These are phyloP conservation scores for Syzygium aromaticum DNA, from an alignment of 345 rosid species.

Conservation along the genomic window DNA sequence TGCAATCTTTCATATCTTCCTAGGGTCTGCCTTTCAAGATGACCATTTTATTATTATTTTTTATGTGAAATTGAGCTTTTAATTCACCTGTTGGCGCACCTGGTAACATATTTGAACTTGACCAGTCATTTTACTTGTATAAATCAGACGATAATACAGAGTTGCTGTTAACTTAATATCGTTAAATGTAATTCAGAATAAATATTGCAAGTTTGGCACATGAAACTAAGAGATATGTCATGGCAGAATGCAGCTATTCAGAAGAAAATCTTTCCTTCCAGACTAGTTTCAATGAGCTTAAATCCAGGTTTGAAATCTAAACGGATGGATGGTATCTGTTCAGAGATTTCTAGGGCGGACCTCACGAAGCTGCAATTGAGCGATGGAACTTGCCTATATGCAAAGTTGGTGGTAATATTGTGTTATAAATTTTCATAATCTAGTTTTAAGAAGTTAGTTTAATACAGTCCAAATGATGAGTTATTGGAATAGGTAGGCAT, in stretches of 20 bases:
- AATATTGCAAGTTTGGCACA: not conserved
- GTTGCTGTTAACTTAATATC: not conserved
- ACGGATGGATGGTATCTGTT: slow-evolving; percentile 25
- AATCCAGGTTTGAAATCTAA: slow-evolving; percentile 39
- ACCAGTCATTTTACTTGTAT: not conserved
- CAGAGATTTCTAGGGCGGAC: slow-evolving; percentile 35
- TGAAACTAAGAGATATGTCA: not conserved
- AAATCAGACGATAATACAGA: not conserved
- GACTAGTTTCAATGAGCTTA: slow-evolving; percentile 66
- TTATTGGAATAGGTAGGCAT: not conserved
- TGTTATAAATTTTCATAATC: slow-evolving; percentile 14
- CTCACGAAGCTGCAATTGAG: slow-evolving; percentile 68
- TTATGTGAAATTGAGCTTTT: not conserved
- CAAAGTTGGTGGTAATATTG: slow-evolving; percentile 71
- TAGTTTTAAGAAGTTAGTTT: not conserved
- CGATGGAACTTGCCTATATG: slow-evolving; percentile 61
- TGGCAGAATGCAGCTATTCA: slow-evolving; percentile 57
- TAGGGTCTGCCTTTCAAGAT: not conserved
- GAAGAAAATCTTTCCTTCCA: slow-evolving; percentile 61
- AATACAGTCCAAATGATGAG: not conserved
- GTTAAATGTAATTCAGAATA: not conserved
- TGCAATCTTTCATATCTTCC: not conserved
- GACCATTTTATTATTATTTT: not conserved
- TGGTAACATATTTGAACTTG: not conserved
- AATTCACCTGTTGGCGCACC: not conserved